These are phyloP conservation scores for Glycine tomentella DNA, from an alignment of 306 rosid species.

Conservation along the genomic window DNA sequence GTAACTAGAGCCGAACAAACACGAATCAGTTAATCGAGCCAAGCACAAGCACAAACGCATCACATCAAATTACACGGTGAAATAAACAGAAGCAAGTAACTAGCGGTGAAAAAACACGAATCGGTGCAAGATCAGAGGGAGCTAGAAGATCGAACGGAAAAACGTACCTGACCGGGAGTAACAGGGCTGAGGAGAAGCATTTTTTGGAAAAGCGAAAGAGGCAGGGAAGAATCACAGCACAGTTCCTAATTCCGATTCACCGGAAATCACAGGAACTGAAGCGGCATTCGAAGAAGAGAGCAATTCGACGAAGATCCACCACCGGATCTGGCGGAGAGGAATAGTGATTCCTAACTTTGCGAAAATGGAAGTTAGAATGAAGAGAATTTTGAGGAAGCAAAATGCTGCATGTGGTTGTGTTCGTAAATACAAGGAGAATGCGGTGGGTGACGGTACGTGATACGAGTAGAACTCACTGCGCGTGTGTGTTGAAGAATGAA, in stretches of 20 bases:
- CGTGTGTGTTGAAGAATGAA: not conserved
- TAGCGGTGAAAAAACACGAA: too few species aligned
- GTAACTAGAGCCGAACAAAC: not conserved
- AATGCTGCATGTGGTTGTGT: slow-evolving; percentile 8
- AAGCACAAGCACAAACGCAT: too few species aligned
- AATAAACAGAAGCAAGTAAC: too few species aligned
- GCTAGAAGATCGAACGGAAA: slow-evolving; percentile 21
- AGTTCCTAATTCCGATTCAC: slow-evolving; percentile 39
- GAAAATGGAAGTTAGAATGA: not conserved
- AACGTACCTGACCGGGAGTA: slow-evolving; percentile 88
- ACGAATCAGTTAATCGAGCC: too few species aligned
- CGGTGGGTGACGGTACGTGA: slow-evolving; percentile 12
- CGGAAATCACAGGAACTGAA: slow-evolving; percentile 39
- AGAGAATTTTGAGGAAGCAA: not conserved
- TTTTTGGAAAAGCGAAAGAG: slow-evolving; percentile 27
- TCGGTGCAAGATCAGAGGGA: not conserved
- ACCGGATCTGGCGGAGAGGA: slow-evolving; percentile 46
- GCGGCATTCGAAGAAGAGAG: slow-evolving; percentile 44
- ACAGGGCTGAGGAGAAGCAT: too few species aligned
- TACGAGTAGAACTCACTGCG: not conserved
- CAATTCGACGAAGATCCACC: slow-evolving; percentile 43
- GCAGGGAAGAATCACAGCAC: not conserved
- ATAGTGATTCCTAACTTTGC: slow-evolving; percentile 26
- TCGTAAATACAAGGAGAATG: not conserved
- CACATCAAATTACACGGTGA: too few species aligned